Evolutionary conservation across 805 yeast species (phyloP), one percentile per base, ranked within the genome.

Genomic region (Metschnikowia similis): DNA sequence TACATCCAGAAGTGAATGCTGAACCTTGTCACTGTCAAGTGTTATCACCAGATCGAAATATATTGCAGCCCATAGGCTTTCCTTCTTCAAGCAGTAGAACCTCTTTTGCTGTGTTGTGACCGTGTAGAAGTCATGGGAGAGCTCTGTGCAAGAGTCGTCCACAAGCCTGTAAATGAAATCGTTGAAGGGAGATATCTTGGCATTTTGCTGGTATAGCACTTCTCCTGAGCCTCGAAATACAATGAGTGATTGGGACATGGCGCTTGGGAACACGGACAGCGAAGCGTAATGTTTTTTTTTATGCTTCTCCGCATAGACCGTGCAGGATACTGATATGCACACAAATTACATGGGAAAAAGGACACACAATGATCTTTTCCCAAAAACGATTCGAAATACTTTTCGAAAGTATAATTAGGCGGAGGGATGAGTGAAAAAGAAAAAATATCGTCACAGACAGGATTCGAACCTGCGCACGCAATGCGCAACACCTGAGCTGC

Each of bases 391-490:
- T 32, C 6, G 14, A n/a, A 13, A 2, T n/a, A 1, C n/a, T 31
- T 10, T 2, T n/a, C n/a, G n/a, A n/a, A n/a, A n/a, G n/a, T n/a
- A n/a, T n/a, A n/a, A n/a, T n/a, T n/a, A n/a, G n/a, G n/a, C n/a
- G n/a, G n/a, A n/a, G n/a, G n/a, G n/a, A n/a, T n/a, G n/a, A n/a
- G 35, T 4, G 4, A 13, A 11, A 8, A 13, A 2, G 7, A 38
- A 38, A 79, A 80, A 80, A 75, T 80, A 66, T 59, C 96, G 96
- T 87, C 87, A 89, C 95, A 86, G 95, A 88, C 96, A 89, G 95
- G 96, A 89, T 89, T 89, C 96, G 96, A 89, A 89, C 96, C 95
- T 89, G 96, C 96, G 96, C 68, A 71, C 73, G 76, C 66, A 72
- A 63, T 65, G 65, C 76, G 73, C 77, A 72, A 71, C 72, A 67